A percentile compares a stretch with the other conserved stretches of the same genome.
These are phyloP conservation scores for Pseudozyma sp. DNA, from an alignment of 1,284 basidiomycete species.

Conservation along the genomic window DNA sequence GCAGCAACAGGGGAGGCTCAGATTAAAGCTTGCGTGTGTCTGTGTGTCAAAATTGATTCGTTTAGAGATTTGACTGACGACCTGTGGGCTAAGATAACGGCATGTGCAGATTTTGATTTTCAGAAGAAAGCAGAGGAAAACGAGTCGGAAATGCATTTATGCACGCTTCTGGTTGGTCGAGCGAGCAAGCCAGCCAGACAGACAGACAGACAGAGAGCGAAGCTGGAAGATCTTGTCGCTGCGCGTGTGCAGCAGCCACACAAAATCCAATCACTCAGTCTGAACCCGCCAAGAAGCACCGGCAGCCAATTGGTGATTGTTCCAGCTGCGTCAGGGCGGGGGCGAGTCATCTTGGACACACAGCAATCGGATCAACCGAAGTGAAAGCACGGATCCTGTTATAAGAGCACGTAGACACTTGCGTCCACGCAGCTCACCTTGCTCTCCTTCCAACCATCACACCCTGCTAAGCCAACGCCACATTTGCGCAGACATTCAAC, in stretches of 20 bases:
- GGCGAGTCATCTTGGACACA: conserved; percentile 11
- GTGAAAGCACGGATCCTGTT: not conserved
- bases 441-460: not conserved
- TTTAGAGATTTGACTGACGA: conserved; percentile 1
- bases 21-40: no score
- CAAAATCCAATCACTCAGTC: no score
- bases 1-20: not conserved
- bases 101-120: conserved; percentile 1
- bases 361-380: no score
- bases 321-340: not conserved
- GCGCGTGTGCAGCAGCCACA: no score
- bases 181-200: no score
- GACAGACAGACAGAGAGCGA: not conserved
- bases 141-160: not conserved
- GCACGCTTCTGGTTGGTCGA: conserved; percentile 29
- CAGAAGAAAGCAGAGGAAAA: conserved; percentile 5
- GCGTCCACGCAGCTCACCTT: not conserved
- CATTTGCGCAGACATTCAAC: no score
- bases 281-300: conserved; percentile 2
- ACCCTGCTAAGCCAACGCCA: no score
- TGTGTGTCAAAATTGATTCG: no score
- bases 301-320: no score
- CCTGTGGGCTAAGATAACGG: conserved; percentile 6
- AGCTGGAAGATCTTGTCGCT: conserved; percentile 29
- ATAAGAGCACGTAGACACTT: not conserved